Evolutionary conservation across 73 alveolate species (phyloP), one percentile per base, ranked within the genome.

Genomic region (Symbiodinium natans): DNA sequence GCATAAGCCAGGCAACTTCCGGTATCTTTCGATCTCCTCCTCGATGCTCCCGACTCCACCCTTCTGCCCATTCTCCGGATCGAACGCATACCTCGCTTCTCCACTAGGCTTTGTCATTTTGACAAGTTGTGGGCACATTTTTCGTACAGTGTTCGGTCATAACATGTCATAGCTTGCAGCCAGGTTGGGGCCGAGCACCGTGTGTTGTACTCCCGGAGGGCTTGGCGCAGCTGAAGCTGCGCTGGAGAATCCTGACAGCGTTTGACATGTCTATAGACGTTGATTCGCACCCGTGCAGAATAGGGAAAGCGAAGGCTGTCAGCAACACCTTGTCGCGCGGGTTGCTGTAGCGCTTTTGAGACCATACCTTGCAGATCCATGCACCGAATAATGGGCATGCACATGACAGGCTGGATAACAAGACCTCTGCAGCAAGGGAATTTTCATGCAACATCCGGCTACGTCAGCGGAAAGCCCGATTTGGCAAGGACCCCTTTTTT

Each of bases 301-400:
- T n/a, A n/a, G n/a, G n/a, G n/a, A 27, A 63, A 63, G 17, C 7
- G 80, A 83, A 83, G 75, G 43, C 0, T 83, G 75, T 42, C 63
- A 42, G 15, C 89, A 27, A 11, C 21, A 7, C 94, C 89, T 43
- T 89, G 73, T 89, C 96, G n/a, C 96, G 86, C 19, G 96, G 96
- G 29, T 89, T 75, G 96, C 96, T 71, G 74, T 68, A 89, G 96
- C 96, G 96, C 52, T 89, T 89, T 48, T 89, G 96, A 27, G 96
- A 89, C 96, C 96, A 89, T 23, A 77, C 94, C 94, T 86, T 56
- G 80, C 59, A 46, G 13, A 13, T 46, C 13, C 59, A 46, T n/a
- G n/a, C n/a, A n/a, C n/a, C n/a, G n/a, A n/a, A n/a, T n/a, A n/a
- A n/a, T n/a, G n/a, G n/a, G n/a, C n/a, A n/a, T n/a, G n/a, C n/a